A percentile compares a stretch with the other conserved stretches of the same genome.
These are phyloP conservation scores for Mucor racemosus DNA, from an alignment of 371 early-diverging fungal species.

Conservation along the genomic window DNA sequence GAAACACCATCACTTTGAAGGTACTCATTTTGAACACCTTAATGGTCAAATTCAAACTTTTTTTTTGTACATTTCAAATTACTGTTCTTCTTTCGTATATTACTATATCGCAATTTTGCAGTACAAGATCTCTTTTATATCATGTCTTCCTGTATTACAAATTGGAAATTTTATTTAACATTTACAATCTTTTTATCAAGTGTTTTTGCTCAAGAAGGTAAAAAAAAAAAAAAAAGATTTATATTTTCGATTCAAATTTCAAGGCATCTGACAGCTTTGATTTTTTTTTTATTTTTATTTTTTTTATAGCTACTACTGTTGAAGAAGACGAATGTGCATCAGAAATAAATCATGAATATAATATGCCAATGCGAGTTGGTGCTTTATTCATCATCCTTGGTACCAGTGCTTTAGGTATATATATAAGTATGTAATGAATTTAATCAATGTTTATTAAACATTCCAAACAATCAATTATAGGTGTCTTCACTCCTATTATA, in stretches of 20 bases:
- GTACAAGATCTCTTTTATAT: background rate
- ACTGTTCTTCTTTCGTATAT: slow-evolving; percentile 10
- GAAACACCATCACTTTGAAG: slow-evolving; percentile 16
- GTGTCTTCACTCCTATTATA: slow-evolving; percentile 48
- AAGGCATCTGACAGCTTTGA: background rate
- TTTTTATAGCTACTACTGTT: background rate
- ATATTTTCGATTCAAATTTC: background rate
- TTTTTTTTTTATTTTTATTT: too few species aligned
- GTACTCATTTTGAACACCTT: slow-evolving; percentile 26
- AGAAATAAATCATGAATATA: slow-evolving; percentile 24
- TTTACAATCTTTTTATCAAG: background rate
- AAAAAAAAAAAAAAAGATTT: background rate
- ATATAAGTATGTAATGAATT: background rate
- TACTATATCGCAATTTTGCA: background rate
- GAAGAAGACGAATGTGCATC: slow-evolving; percentile 24
- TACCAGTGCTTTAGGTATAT: slow-evolving; percentile 35
- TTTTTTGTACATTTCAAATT: background rate
- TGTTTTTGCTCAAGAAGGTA: slow-evolving; percentile 18
- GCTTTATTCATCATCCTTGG: slow-evolving; percentile 37
- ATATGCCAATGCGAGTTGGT: slow-evolving; percentile 32
- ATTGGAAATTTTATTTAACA: background rate
- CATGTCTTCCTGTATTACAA: background rate
- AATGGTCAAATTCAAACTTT: slow-evolving; percentile 1
- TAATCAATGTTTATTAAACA: background rate
- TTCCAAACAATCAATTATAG: slow-evolving; percentile 18